Conservation (phyloP, 352 stramenopile genomes). For the Pythium guiyangense region DNA sequence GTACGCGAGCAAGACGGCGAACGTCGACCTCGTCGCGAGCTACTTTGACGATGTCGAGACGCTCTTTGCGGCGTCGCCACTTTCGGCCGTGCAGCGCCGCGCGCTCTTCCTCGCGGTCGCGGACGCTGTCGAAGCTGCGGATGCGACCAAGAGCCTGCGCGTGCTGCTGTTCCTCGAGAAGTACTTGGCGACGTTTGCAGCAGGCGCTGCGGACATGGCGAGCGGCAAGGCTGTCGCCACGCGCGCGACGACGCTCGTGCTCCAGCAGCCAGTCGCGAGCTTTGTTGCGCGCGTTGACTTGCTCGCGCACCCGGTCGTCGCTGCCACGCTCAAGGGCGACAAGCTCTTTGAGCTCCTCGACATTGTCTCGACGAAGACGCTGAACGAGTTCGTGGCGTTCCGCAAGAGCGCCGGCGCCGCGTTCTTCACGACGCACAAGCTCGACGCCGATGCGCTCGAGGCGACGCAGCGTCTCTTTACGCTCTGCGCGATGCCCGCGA, state of each 20-base stretch:
- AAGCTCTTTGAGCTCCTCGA: conserved; percentile 87
- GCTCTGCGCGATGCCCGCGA: conserved; percentile 86
- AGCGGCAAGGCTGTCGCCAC: conserved; percentile 72
- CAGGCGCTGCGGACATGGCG: conserved; percentile 47
- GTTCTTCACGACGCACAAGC: conserved; percentile 55
- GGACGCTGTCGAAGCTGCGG: conserved; percentile 42
- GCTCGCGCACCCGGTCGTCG: conserved; percentile 74
- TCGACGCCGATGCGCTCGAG: conserved; percentile 56
- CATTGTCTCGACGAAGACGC: conserved; percentile 91
- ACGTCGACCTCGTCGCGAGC: conserved; percentile 52
- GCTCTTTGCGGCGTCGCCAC: conserved; percentile 38
- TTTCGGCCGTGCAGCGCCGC: conserved; percentile 48
- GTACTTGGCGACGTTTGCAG: conserved; percentile 56
- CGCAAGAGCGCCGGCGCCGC: conserved; percentile 52
- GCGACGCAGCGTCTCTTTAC: conserved; percentile 92
- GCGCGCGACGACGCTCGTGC: conserved; percentile 79
- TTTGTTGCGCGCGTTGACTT: conserved; percentile 90
- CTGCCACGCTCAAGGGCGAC: conserved; percentile 53
- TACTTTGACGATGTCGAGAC: conserved; percentile 71
- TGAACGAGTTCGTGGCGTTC: conserved; percentile 88
- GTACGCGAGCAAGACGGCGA: conserved; percentile 51
- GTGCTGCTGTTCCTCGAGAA: conserved; percentile 71
- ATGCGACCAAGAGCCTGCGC: conserved; percentile 39
- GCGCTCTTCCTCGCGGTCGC: conserved; percentile 65
- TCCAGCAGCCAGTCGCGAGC: conserved; percentile 87